Conservation (phyloP, 202 grass and related monocot genomes). For the Zoysia matrella region DNA sequence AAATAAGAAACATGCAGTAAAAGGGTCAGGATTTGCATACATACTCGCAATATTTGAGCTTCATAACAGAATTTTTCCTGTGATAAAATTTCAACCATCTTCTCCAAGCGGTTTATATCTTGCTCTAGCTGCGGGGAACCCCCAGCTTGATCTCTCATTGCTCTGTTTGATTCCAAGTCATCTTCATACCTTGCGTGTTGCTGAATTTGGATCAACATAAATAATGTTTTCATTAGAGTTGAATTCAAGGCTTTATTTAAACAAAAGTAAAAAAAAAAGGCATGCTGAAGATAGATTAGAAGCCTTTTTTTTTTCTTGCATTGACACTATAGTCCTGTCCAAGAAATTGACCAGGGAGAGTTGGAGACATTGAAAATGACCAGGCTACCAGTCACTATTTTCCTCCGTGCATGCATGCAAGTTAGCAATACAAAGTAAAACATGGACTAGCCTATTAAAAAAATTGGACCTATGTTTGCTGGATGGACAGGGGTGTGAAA, state of each 20-base stretch:
- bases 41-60: constrained; percentile 95
- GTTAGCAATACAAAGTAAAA: neutral
- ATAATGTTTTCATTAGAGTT: constrained; percentile 38
- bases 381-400: neutral
- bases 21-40: constrained; percentile 18
- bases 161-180: constrained; percentile 73
- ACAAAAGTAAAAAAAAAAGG: constrained; percentile 9
- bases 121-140: constrained; percentile 83
- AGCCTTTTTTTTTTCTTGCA: neutral
- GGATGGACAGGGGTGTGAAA: neutral
- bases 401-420: neutral
- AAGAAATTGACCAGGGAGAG: neutral
- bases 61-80: constrained; percentile 92
- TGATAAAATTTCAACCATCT: constrained; percentile 75
- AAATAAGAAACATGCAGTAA: constrained; percentile 27
- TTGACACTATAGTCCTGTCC: neutral
- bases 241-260: constrained; percentile 5
- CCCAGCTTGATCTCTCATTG: constrained; percentile 79
- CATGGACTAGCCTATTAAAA: neutral
- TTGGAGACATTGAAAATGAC: neutral
- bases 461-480: neutral
- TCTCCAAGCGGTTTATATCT: constrained; percentile 91
- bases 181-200: constrained; percentile 78
- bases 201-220: constrained; percentile 53
- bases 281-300: neutral